A percentile compares a stretch with the other conserved stretches of the same genome.
Conservation (phyloP, 306 rosid genomes). For the Coriaria nepalensis region DNA sequence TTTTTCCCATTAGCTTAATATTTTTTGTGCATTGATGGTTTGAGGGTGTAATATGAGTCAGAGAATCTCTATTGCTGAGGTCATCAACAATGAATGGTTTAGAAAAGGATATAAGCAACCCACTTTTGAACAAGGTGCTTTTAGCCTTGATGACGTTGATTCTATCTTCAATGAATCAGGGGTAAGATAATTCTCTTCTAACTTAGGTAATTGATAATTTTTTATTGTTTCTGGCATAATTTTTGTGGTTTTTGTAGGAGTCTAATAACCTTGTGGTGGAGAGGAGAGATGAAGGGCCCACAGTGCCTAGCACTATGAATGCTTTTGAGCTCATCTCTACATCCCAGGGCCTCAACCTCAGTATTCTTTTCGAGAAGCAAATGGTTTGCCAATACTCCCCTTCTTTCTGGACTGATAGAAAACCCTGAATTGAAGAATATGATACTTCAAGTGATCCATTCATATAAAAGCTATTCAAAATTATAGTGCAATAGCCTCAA, state of each 20-base stretch:
- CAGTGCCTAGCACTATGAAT: slow-evolving; percentile 72
- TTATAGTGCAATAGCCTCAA: too few relatives aligned
- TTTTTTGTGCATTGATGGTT: slow-evolving; percentile 1
- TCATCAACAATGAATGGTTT: slow-evolving; percentile 91
- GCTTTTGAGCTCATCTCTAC: slow-evolving; percentile 94
- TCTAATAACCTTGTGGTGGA: slow-evolving; percentile 60
- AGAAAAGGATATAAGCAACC: slow-evolving; percentile 89
- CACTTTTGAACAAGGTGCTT: slow-evolving; percentile 55
- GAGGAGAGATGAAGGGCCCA: slow-evolving; percentile 42
- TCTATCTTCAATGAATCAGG: slow-evolving; percentile 46
- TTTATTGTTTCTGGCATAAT: slow-evolving; percentile 2
- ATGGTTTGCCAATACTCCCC: slow-evolving; percentile 37
- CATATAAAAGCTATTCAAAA: too few relatives aligned
- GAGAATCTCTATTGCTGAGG: slow-evolving; percentile 72
- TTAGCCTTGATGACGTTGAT: slow-evolving; percentile 61
- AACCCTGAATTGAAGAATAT: too few relatives aligned
- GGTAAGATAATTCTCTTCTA: slow-evolving; percentile 32
- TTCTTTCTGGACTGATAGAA: too few relatives aligned
- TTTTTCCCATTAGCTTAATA: not conserved
- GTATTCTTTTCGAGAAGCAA: slow-evolving; percentile 78
- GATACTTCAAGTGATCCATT: too few relatives aligned
- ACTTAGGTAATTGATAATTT: not conserved
- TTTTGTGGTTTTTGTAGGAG: slow-evolving; percentile 30
- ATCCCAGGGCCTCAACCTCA: slow-evolving; percentile 84
- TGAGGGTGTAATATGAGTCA: slow-evolving; percentile 27